Evolutionary conservation across 441 rosid species (phyloP).

Genomic region (Flueggea neowawraea): DNA sequence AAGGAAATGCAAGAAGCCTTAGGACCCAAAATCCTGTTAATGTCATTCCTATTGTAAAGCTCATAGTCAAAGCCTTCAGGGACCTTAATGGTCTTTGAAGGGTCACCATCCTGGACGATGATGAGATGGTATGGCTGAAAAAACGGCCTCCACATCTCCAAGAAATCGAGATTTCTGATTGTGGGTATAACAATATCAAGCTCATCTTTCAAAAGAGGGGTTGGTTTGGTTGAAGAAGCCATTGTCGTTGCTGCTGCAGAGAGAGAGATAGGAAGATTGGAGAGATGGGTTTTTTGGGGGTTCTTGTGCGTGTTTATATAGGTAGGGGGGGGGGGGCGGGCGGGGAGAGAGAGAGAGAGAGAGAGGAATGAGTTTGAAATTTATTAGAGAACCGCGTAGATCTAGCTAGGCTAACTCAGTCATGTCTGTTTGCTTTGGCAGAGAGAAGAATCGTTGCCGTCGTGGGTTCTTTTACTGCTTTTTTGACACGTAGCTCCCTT

Average conservation of each 20-base stretch:
- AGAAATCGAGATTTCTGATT: slow-evolving; percentile 79
- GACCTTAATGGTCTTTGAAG: slow-evolving; percentile 62
- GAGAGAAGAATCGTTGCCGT: no score
- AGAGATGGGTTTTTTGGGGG: no score
- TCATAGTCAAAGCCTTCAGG: slow-evolving; percentile 84
- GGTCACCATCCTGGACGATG: slow-evolving; percentile 90
- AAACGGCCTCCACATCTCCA: slow-evolving; percentile 92
- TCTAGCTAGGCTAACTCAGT: no score
- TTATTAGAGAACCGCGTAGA: no score
- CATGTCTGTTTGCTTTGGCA: no score
- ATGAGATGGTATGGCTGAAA: slow-evolving; percentile 80
- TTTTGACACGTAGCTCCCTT: no score
- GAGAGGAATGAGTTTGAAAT: no score
- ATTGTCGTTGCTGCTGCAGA: slow-evolving; percentile 12
- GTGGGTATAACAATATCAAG: slow-evolving; percentile 87
- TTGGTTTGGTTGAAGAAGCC: slow-evolving; percentile 32
- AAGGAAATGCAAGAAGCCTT: slow-evolving; percentile 91
- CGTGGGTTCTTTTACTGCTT: no score
- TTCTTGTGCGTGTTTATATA: no score
- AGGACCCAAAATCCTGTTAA: slow-evolving; percentile 77
- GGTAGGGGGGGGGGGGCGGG: no score
- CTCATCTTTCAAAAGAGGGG: slow-evolving; percentile 60
- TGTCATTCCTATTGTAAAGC: slow-evolving; percentile 78
- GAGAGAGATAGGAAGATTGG: neutral
- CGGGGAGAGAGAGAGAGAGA: no score